Base-by-base conservation (phyloP, 805 yeast species). In the Starmerella stellata region DNA sequence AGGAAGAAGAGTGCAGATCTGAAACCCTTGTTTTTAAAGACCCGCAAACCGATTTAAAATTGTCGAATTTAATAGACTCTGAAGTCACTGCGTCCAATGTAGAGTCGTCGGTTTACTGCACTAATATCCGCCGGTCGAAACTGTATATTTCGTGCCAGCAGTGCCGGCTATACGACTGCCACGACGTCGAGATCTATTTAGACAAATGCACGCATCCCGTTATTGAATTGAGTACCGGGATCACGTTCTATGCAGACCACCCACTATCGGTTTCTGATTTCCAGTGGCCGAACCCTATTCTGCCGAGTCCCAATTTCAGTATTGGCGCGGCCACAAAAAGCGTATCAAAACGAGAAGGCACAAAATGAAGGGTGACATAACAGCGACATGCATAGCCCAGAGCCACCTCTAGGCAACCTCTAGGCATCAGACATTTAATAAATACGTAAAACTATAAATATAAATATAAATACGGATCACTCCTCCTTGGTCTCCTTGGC, bases 201-300 rank as follows among this genome's bases (percentile, higher is more conserved):
- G 43, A 43, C n/a, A 46, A 52, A n/a, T 52, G 57, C 40, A n/a
- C 21, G 16, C 38, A 47, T 15, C 59, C 59, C 8, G 43, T 52
- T 18, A 49, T 55, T 19, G 59, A 55, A 38, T 21, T 39, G 16
- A 48, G 52, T 38, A 15, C 15, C 4, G 33, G 15, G 2, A 36
- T 55, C n/a, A 18, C 15, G 13, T 53, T 55, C 37, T 45, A 28
- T 2, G 39, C 35, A 3, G 3, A 31, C 2, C 15, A 21, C 7
- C 40, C 45, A 41, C 39, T 39, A 7, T 21, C 24, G 7, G 49
- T 54, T 4, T 52, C 49, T 20, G 59, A 55, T 38, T 55, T 55
- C 42, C 46, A 48, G 40, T 54, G 55, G 53, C 34, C 50, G 36
- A 24, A 31, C 25, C 21, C 19, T 5, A 11, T 15, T 1, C 31